Evolutionary conservation across 1,284 basidiomycete genomes (phyloP), one percentile per base, ranked within the genome.

Genomic region (Leccinum proximum): DNA sequence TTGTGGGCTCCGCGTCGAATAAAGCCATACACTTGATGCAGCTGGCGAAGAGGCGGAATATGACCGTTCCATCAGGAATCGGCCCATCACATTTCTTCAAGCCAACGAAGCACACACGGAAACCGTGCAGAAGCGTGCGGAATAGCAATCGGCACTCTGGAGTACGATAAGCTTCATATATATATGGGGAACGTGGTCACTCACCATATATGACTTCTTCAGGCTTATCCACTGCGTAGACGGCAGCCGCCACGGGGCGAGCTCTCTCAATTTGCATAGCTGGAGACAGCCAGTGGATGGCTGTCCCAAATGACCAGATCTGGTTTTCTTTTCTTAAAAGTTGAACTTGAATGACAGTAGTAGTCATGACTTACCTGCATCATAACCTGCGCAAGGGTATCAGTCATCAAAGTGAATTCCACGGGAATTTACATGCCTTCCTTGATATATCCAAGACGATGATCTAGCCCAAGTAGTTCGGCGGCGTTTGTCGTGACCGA

Each of bases 231-330:
- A 85, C 80, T 4, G 89, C 88, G 70, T 87, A 93, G 8, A 87
- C 82, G 2, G 91, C 87, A 45, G 87, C 86, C 40, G 88, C 86
- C 5, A 94, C 83, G 4, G 94, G 93, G 67, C 93, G 86, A 7
- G 87, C 82, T 76, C 88, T 91, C 77, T 97, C 94, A 22, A 96
- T 90, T 59, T 85, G 79, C 16, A 82, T 71, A 18, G 79, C 75
- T 64, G 88, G 85, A 10, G 81, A 68, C 48, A 0, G 87, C 79
- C 35, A 96, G 82, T 0, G 94, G 94, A 76, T 94, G 93, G 26
- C 86, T 89, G 69, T 96, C 92, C 94, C 94, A 96, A 4, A 96
- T 81, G 16, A 95, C 92, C n/a, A 96, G 69, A 75, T 96, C 91
- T 87, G 65, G 77, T 71, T 72, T 42, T 2, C 3, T 35, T 30